Percentiles rank a stretch among this genome's conserved stretches.
These are phyloP conservation scores for Ormosia semicastrata DNA, from an alignment of 306 rosid genomes.

Conservation along the genomic window DNA sequence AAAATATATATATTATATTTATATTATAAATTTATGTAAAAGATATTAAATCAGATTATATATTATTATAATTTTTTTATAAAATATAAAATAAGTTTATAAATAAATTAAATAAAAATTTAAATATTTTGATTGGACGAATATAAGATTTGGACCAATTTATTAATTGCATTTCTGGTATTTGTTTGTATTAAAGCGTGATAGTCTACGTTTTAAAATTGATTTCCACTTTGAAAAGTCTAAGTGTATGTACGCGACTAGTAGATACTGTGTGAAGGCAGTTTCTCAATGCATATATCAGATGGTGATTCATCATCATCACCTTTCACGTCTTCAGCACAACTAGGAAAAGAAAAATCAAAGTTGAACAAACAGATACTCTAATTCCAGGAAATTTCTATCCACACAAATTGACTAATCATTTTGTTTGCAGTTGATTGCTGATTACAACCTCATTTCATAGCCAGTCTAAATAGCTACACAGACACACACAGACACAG, in stretches of 20 bases:
- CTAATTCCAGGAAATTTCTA: constrained; percentile 33
- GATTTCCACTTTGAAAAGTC: constrained; percentile 27
- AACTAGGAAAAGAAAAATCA: constrained; percentile 15
- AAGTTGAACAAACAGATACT: not conserved
- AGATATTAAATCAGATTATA: too few species aligned
- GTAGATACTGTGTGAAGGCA: not conserved
- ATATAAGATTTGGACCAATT: constrained; percentile 22
- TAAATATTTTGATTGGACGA: too few species aligned
- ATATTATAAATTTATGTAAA: too few species aligned
- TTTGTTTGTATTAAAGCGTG: not conserved
- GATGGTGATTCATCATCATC: constrained; percentile 7
- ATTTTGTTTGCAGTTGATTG: not conserved
- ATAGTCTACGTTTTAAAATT: not conserved
- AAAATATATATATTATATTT: too few species aligned
- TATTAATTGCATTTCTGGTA: not conserved
- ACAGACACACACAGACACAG: too few species aligned
- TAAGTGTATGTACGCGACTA: constrained; percentile 18
- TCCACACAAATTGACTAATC: not conserved
- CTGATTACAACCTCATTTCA: not conserved
- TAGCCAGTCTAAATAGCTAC: too few species aligned
- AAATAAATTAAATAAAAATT: too few species aligned
- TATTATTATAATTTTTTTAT: too few species aligned
- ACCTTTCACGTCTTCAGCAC: not conserved
- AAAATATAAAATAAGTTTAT: too few species aligned
- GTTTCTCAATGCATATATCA: not conserved